Base-by-base conservation (phyloP, 495 filamentous ascomycete species). In the Physcia stellaris region DNA sequence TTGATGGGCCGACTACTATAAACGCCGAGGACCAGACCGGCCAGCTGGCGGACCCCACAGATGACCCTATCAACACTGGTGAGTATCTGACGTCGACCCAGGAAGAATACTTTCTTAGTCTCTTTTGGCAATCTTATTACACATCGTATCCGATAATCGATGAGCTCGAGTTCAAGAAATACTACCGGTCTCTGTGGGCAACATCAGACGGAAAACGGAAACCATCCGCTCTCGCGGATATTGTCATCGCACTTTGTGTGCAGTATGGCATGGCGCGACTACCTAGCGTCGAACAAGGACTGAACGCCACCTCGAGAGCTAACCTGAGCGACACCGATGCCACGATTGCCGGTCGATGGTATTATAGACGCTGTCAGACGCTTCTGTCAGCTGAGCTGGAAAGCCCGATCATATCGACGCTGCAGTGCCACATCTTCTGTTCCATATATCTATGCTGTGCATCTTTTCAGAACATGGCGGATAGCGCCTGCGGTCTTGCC, bases 181-280 rank as follows among this genome's bases (percentile, higher is more conserved):
- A 72, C 41, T 68, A 72, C 43, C 47, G 57, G 4, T 64, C 67
- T 11, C 53, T 73, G 2, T 68, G 63, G 62, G 50, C 43, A 11
- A 46, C 37, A 17, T 49, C 52, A 10, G 53, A 45, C 2, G 46
- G 46, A 10, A 41, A 40, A 5, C 60, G 71, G 2, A 61, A 56
- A 42, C 57, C 66, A 7, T 73, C 66, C 5, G 61, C 70, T 4
- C 57, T 74, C 1, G 67, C 68, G 9, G 70, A 76, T 40, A 68
- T 73, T 13, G 48, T 72, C 24, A 49, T 76, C 16, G 70, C 70
- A 6, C 32, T 73, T 12, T 70, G 62, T 37, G 70, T 74, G 59
- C 68, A 73, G 48, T 64, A 67, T 37, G 62, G 60, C 13, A 56
- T 59, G 21, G 49, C 59, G 5, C 35, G 51, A 1, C 46, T 50